Base-by-base conservation (phyloP, 2,329 filamentous ascomycete genomes). In the Stagonosporopsis chrysanthemi region DNA sequence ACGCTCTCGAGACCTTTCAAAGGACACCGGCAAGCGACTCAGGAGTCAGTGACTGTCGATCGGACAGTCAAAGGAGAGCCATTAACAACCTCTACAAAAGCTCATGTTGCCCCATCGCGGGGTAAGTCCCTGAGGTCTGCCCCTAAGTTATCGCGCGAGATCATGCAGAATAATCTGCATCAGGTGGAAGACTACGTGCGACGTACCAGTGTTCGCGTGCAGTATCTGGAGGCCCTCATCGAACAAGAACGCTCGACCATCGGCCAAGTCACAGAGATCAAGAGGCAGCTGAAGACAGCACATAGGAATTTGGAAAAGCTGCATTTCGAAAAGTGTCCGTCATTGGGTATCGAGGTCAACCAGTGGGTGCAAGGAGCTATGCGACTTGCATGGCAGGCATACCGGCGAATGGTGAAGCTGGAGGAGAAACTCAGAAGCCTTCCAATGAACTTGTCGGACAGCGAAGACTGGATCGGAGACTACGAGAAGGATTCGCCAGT, bases 271-370 rank as follows among this genome's bases (percentile, higher is more conserved):
- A 64, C 62, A 2, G 58, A 68, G 15, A 66, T 68, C 12, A 69
- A 70, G 56, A 49, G 60, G 23, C 55, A 60, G 8, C 43, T 70
- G 12, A 67, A 65, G 51, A 57, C 49, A 11, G 57, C 62, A 15
- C 64, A 70, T 38, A 55, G 63, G 12, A 54, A 60, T 6, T 24
- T 72, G n/a, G 69, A 72, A 23, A 68, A 61, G 35, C 42, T 71
- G 7, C 48, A 63, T n/a, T 48, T 56, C 6, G 52, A 61, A 14
- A 43, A 40, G n/a, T 58, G 58, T 39, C 45, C 43, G 2, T 52
- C 45, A 12, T 42, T 58, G 22, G 64, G 58, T 6, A 49, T 29
- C 4, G 58, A 58, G n/a, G 49, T 52, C 2, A 58, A 64, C 22
- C 23, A 39, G 4, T 50, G 55, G 48, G 47, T 67, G 4, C 49